Evolutionary conservation across 1,284 basidiomycete genomes (phyloP).

Genomic region (Erythrobasidium hasegawianum): DNA sequence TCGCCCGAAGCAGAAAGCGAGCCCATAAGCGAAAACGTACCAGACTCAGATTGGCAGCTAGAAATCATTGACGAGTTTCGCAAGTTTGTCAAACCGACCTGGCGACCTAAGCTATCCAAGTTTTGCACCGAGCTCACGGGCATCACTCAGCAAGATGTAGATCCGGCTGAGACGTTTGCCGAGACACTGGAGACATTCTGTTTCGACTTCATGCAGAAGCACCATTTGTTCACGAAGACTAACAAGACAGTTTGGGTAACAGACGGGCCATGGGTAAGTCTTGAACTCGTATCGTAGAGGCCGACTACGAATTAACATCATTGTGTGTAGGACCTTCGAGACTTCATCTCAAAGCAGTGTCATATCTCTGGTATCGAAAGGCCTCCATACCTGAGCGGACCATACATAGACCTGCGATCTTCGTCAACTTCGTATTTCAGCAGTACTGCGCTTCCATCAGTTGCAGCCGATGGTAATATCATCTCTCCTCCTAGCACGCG

Average conservation of each 20-base stretch:
- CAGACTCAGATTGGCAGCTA: conserved; percentile 52
- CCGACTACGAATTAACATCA: no score
- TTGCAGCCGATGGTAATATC: conserved; percentile 45
- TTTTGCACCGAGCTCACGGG: conserved; percentile 88
- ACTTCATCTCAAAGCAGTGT: conserved; percentile 70
- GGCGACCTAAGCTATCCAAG: conserved; percentile 70
- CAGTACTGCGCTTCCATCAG: conserved; percentile 4
- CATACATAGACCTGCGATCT: conserved; percentile 45
- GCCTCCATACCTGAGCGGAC: conserved; percentile 47
- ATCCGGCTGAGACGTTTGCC: conserved; percentile 70
- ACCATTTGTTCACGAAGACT: conserved; percentile 49
- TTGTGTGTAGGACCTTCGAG: conserved; percentile 65
- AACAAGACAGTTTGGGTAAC: conserved; percentile 54
- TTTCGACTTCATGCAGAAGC: conserved; percentile 59
- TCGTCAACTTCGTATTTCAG: conserved; percentile 37
- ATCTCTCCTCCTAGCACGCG: conserved; percentile 37
- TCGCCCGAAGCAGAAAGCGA: neutral
- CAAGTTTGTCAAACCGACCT: conserved; percentile 80
- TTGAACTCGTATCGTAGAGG: neutral
- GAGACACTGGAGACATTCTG: conserved; percentile 64
- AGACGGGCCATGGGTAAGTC: conserved; percentile 52
- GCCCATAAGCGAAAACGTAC: conserved; percentile 56
- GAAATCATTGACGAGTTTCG: conserved; percentile 75
- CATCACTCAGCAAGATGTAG: conserved; percentile 80
- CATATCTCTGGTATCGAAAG: conserved; percentile 69